Base-by-base conservation (phyloP, 2,329 filamentous ascomycete genomes). In the Thelonectria blattea region DNA sequence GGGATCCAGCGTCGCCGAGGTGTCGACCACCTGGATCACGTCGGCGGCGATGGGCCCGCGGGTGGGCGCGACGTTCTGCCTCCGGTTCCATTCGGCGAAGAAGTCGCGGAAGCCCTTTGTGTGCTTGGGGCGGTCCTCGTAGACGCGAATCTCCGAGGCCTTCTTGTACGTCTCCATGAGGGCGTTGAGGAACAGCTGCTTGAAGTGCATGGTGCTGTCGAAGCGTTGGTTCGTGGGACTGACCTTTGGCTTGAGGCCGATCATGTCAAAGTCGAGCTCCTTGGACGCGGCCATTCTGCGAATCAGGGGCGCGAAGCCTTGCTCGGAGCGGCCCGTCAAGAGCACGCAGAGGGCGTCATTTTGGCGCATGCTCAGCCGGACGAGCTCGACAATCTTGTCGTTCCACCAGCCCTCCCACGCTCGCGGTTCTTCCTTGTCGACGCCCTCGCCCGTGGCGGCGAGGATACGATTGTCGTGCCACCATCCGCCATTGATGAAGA, bases 381-480 rank as follows among this genome's bases (percentile, higher is more conserved):
- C 92, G 30, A 98, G 85, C 69, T 93, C 86, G 56, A 87, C 88
- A 60, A 99, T 89, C 69, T 90, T 88, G 73, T 98, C 94, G 72
- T 98, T 98, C 95, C 95, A 99, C 91, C 92, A 97, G 37, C 93
- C 93, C 58, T 91, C 81, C 94, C 94, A 99, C 10, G 86, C 93
- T 22, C 88, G 87, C 43, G 85, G 81, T 75, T 98, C 93, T 77
- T 98, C 95, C 58, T 85, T 86, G 52, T 92, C 91, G 6, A 89
- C 74, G 15, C 95, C 95, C 58, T 92, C 85, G 53, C 95, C 95
- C 1, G 93, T 97, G 2, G 93, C 89, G 11, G 90, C 87, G 22
- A 99, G 87, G 63, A 99, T 93, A 64, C 87, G 87, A 45, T 87
- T 85, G 72, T 98, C 93, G 76, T 99, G 95, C 95, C 95, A 99